Evolutionary conservation across 345 rosid genomes (phyloP).

Genomic region (Ceriops zippeliana): DNA sequence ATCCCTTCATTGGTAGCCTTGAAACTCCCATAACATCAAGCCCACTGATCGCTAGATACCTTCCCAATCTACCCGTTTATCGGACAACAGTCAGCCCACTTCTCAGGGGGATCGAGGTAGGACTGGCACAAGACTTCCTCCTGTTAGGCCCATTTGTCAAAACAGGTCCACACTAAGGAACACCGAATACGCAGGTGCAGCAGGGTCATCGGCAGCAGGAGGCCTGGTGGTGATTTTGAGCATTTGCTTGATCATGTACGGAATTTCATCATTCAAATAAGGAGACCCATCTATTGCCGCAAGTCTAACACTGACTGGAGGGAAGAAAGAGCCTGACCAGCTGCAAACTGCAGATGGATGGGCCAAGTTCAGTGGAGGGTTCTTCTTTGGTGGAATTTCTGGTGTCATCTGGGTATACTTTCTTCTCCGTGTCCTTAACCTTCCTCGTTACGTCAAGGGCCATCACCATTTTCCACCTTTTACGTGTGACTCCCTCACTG

Average conservation of each 20-base stretch:
- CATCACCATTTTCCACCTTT: neutral
- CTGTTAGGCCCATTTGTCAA: constrained; percentile 89
- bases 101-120: constrained; percentile 79
- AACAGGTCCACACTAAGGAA: constrained; percentile 77
- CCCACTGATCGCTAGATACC: constrained; percentile 91
- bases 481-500: neutral
- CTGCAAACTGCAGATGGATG: constrained; percentile 91
- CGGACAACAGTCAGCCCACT: constrained; percentile 92
- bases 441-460: constrained; percentile 67
- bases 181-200: constrained; percentile 66
- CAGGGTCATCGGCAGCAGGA: constrained; percentile 79
- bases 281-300: constrained; percentile 86
- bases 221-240: constrained; percentile 82
- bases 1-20: constrained; percentile 94
- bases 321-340: constrained; percentile 93
- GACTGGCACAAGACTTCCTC: constrained; percentile 80
- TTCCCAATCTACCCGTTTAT: constrained; percentile 90
- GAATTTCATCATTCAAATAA: constrained; percentile 66
- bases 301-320: constrained; percentile 70
- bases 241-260: constrained; percentile 83
- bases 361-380: constrained; percentile 87
- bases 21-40: constrained; percentile 94
- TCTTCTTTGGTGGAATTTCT: constrained; percentile 94
- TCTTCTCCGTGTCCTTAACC: constrained; percentile 75
- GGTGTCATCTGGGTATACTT: constrained; percentile 95